These are phyloP conservation scores for Pinus tabuliformis DNA, from an alignment of 75 land plant genomes.

Conservation along the genomic window DNA sequence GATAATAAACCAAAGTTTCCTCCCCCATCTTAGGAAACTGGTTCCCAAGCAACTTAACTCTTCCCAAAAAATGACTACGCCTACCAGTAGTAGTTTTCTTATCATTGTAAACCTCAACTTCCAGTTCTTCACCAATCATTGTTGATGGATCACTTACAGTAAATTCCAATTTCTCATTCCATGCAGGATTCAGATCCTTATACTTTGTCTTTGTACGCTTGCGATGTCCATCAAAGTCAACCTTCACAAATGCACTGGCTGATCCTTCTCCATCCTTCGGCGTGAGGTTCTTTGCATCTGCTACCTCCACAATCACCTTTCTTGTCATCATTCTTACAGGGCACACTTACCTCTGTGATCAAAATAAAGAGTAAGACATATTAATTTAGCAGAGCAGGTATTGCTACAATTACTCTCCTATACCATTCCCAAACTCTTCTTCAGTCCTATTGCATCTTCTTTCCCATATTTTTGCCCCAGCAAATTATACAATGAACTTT, in stretches of 20 bases:
- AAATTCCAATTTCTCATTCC: slow-evolving; percentile 73
- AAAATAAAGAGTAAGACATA: not conserved
- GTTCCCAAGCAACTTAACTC: slow-evolving; percentile 45
- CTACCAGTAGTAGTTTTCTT: slow-evolving; percentile 29
- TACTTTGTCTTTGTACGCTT: slow-evolving; percentile 55
- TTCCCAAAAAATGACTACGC: slow-evolving; percentile 71
- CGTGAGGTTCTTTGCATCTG: slow-evolving; percentile 60
- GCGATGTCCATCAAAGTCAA: slow-evolving; percentile 62
- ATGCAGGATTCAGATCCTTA: slow-evolving; percentile 71
- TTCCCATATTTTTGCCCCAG: no score
- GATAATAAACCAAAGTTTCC: slow-evolving; percentile 49
- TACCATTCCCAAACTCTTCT: not conserved
- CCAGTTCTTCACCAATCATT: slow-evolving; percentile 46
- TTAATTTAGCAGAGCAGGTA: not conserved
- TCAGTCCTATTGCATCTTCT: not conserved
- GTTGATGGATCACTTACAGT: slow-evolving; percentile 43
- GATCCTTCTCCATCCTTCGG: slow-evolving; percentile 84
- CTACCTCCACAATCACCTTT: slow-evolving; percentile 72
- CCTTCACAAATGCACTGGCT: slow-evolving; percentile 60
- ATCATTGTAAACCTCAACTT: slow-evolving; percentile 53
- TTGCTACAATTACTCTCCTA: not conserved
- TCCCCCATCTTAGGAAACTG: slow-evolving; percentile 48
- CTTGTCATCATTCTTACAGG: slow-evolving; percentile 20
- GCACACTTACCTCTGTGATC: not conserved
- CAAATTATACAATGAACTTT: no score